A percentile compares a stretch with the other conserved stretches of the same genome.
Evolutionary conservation across 164 flowering plant species (phyloP).

Genomic region (Euptelea pleiosperma): DNA sequence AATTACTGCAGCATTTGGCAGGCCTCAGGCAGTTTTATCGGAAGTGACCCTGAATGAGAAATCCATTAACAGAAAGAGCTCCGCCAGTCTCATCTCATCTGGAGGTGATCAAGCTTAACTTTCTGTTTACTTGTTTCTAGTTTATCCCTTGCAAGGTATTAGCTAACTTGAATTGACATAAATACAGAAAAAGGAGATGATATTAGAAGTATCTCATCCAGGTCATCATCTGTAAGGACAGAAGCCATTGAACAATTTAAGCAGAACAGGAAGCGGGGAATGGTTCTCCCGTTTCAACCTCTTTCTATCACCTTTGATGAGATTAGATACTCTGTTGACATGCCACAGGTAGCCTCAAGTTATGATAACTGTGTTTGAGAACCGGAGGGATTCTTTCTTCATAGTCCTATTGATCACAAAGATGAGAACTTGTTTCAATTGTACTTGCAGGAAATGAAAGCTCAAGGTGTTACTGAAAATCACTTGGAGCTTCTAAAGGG

Average conservation of each 20-base stretch:
- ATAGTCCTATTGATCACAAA: no score
- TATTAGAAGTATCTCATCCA: constrained; percentile 18
- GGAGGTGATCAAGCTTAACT: not conserved
- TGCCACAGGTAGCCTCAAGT: constrained; percentile 42
- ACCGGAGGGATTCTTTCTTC: not conserved
- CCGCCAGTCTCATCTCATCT: not conserved
- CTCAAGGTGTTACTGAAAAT: constrained; percentile 35
- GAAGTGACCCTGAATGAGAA: constrained; percentile 26
- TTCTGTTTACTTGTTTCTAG: not conserved
- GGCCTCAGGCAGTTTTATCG: constrained; percentile 28
- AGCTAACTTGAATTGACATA: not conserved
- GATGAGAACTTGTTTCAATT: not conserved
- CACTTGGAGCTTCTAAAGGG: constrained; percentile 41
- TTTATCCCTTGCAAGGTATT: not conserved
- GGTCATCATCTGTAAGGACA: constrained; percentile 17
- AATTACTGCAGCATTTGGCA: constrained; percentile 39
- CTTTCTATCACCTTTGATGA: constrained; percentile 46
- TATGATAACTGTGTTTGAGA: not conserved
- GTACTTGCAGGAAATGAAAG: constrained; percentile 58
- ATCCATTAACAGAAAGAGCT: constrained; percentile 8
- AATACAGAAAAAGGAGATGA: constrained; percentile 21
- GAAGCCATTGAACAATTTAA: constrained; percentile 9
- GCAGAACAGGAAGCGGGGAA: constrained; percentile 31
- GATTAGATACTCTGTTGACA: constrained; percentile 46
- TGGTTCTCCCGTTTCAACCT: constrained; percentile 61